Percentiles rank a stretch among this genome's conserved stretches.
phyloP scores from a whole-genome alignment of 2,329 filamentous ascomycete genomes.

The Arthrobotrys sinensis region DNA sequence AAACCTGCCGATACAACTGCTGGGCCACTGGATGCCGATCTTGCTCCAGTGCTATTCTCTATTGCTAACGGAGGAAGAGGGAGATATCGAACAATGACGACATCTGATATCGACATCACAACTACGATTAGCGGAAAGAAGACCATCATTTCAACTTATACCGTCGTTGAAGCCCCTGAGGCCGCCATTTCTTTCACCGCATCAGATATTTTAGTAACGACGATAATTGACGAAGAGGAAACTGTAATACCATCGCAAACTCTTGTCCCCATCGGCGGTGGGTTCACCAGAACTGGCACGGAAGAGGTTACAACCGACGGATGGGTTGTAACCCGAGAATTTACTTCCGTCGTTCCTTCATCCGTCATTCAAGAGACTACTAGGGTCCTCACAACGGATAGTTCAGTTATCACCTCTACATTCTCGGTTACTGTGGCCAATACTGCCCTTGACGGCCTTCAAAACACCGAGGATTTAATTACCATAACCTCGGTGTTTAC shows the following conservation, averaged over 20 bases:
- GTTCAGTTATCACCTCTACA: constrained; percentile 30
- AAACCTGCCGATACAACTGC: constrained; percentile 9
- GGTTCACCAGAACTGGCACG: constrained; percentile 1
- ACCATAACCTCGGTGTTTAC: constrained; percentile 35
- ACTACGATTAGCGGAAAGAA: constrained; percentile 35
- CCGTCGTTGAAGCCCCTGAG: constrained; percentile 3
- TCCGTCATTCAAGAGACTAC: constrained; percentile 37
- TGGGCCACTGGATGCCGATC: constrained; percentile 37
- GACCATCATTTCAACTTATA: constrained; percentile 26
- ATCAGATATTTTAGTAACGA: constrained; percentile 10
- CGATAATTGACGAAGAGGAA: constrained; percentile 28
- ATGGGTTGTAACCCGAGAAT: background rate
- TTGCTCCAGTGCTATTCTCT: constrained; percentile 29
- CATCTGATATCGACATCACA: constrained; percentile 21
- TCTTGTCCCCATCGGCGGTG: constrained; percentile 53
- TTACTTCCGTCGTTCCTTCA: constrained; percentile 42
- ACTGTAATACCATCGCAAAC: constrained; percentile 29
- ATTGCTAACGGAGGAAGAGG: constrained; percentile 23
- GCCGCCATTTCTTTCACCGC: constrained; percentile 42
- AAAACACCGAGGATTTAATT: background rate
- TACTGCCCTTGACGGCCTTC: background rate
- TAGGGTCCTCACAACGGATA: constrained; percentile 13
- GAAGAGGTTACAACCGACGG: constrained; percentile 25
- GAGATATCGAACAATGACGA: constrained; percentile 23
- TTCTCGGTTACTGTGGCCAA: constrained; percentile 28